Percentiles rank a stretch among this genome's conserved stretches.
These are phyloP conservation scores for Pyrenophora tritici-repentis DNA, from an alignment of 2,329 filamentous ascomycete genomes.

Conservation along the genomic window DNA sequence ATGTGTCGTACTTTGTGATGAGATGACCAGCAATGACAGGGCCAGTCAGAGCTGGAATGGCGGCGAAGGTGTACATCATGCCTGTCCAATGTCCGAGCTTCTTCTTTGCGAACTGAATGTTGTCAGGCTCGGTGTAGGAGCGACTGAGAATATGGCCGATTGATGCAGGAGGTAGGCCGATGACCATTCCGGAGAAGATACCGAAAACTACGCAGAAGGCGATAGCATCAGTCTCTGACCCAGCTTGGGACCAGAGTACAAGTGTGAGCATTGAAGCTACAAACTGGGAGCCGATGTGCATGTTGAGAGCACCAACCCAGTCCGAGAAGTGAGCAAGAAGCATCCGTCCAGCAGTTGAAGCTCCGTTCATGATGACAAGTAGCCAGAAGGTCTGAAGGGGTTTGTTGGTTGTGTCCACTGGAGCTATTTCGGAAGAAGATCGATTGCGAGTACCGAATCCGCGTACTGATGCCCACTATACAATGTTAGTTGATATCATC, in stretches of 20 bases:
- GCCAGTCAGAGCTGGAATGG: slow-evolving; percentile 52
- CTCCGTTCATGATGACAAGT: slow-evolving; percentile 57
- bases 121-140: slow-evolving; percentile 40
- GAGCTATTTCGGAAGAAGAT: slow-evolving; percentile 12
- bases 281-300: slow-evolving; percentile 52
- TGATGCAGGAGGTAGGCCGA: slow-evolving; percentile 56
- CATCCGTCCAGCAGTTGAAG: slow-evolving; percentile 54
- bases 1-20: slow-evolving; percentile 49
- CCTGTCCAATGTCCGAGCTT: slow-evolving; percentile 59
- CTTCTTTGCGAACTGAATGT: slow-evolving; percentile 33
- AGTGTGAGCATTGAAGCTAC: slow-evolving; percentile 51
- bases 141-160: slow-evolving; percentile 53
- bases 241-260: slow-evolving; percentile 51
- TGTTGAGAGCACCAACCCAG: slow-evolving; percentile 51
- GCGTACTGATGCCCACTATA: slow-evolving; percentile 51
- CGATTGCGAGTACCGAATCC: slow-evolving; percentile 50
- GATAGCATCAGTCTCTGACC: slow-evolving; percentile 47
- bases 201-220: slow-evolving; percentile 57
- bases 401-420: slow-evolving; percentile 23
- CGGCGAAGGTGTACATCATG: slow-evolving; percentile 58
- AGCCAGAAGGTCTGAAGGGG: slow-evolving; percentile 56
- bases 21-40: slow-evolving; percentile 56
- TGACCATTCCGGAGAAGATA: slow-evolving; percentile 55
- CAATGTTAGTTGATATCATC: slow-evolving; percentile 18
- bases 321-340: slow-evolving; percentile 53